Base-by-base conservation (phyloP, 2,329 filamentous ascomycete species). In the Lasiodiplodia sp. region DNA sequence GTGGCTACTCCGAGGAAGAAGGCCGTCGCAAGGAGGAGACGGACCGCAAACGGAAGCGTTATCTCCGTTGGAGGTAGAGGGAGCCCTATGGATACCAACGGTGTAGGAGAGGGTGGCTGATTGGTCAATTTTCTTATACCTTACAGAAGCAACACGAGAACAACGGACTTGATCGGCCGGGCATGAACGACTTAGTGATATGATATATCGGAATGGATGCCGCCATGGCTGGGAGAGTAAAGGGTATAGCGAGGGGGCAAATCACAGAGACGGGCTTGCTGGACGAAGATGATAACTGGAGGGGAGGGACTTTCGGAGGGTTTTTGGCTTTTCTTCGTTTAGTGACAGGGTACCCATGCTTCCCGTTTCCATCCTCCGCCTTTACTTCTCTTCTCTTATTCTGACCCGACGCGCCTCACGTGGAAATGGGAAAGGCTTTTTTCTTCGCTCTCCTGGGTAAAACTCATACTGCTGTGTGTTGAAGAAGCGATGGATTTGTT, bases 71-170 rank as follows among this genome's bases (percentile, higher is more conserved):
- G 67, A 3, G 70, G 70, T 34, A 74, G 71, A 34, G 78, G 77
- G 14, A 80, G 78, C 71, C 78, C 79, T 0, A 80, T 81, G 79
- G 79, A 81, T 70, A 80, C 79, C 8, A 80, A 80, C 40, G 79
- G 79, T 38, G 74, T 78, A 21, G 76, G 74, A 16, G 74, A 71
- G 51, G 76, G 72, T 31, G 77, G 73, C 28, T 74, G 72, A 70
- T 57, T 68, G 37, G 28, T 23, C 52, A n/a, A n/a, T 34, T 3
- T 25, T 37, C 16, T 28, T 21, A 38, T 23, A 57, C 23, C 16
- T 37, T 21, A 38, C 21, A 57, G 31, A 21, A 52, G 25, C n/a
- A 65, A 53, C 47, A 49, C 62, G 38, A 65, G 34, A n/a, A 31
- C 25, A 12, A 62, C n/a, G 16, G 14, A 25, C 28, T 34, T 28